Base-by-base conservation (phyloP, 495 filamentous ascomycete genomes). In the Penicillium antarcticum region DNA sequence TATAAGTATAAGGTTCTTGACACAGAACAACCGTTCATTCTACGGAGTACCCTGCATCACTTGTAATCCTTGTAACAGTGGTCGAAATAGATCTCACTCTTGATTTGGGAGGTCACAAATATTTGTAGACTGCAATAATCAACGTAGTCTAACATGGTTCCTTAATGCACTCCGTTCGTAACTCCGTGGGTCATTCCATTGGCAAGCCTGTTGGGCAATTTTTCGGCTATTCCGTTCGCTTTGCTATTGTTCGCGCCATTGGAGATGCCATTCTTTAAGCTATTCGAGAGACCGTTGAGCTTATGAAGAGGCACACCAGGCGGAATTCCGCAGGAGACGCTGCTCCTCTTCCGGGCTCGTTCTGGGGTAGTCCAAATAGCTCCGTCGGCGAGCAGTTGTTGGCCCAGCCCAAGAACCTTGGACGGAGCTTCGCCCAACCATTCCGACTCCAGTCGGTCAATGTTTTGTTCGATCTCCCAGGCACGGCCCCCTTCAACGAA, bases 401-500 rank as follows among this genome's bases (percentile, higher is more conserved):
- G 74, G 2, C 76, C 76, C 41, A 57, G 57, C 5, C 62, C 59
- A 9, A 77, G 60, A 5, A 56, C 48, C 26, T 53, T 53, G 0
- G 72, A 69, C 14, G 74, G 69, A 26, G 65, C 66, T 50, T 70
- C 65, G 1, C 74, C 76, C 51, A 79, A 59, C 74, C 76, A 79
- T 44, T 71, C 56, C 11, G 66, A 54, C 55, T 72, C 68, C 1
- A 72, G 52, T 8, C 62, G 70, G 38, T 74, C 65, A 17, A 77
- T 58, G 23, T 76, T 75, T 32, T 62, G 62, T 41, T 80, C 76
- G 19, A 74, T 71, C 39, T 79, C 75, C 69, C 74, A 80, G 13
- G 68, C 74, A 26, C 74, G 66, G 0, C 73, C 74, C 13, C 76
- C 76, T 24, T 72, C 67, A 13, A 78, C 67, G 32, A 72, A 78